A percentile compares a stretch with the other conserved stretches of the same genome.
Conservation (phyloP, 805 yeast species). For the Lipomyces anomalus region DNA sequence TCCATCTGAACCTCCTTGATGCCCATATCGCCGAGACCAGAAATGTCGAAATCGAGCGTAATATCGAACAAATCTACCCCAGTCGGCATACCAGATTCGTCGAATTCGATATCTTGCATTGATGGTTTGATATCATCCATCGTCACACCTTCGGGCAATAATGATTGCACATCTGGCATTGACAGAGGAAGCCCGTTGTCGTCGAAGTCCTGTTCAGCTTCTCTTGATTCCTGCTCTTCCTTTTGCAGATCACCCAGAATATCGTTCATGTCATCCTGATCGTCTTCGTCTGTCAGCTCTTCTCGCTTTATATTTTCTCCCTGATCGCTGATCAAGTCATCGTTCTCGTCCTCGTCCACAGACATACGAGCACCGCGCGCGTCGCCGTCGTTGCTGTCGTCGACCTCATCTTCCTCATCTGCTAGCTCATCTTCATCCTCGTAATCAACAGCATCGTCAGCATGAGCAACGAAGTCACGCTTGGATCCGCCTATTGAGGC, state of each 20-base stretch:
- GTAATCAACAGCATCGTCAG: constrained; percentile 88
- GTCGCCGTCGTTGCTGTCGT: constrained; percentile 25
- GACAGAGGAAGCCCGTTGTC: constrained; percentile 2
- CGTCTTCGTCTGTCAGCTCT: constrained; percentile 41
- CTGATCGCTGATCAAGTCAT: too few species aligned
- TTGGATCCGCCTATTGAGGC: constrained; percentile 1
- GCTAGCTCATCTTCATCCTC: constrained; percentile 94
- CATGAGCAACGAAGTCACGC: constrained; percentile 43
- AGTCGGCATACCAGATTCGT: not conserved
- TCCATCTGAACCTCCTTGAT: constrained; percentile 12
- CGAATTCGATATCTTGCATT: not conserved
- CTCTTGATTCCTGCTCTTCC: not conserved
- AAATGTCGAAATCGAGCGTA: not conserved
- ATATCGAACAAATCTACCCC: not conserved
- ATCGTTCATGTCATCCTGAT: constrained; percentile 15
- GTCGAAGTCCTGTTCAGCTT: not conserved
- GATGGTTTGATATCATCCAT: constrained; percentile 13
- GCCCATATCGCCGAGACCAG: constrained; percentile 24
- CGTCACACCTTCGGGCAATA: constrained; percentile 24
- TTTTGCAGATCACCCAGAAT: not conserved
- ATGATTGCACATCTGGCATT: constrained; percentile 27
- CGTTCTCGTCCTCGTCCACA: constrained; percentile 21
- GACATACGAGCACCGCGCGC: constrained; percentile 25
- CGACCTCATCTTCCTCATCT: constrained; percentile 58
- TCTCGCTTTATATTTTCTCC: too few species aligned